Conservation (phyloP, 768 basidiomycete genomes). For the Butyriboletus loyo region DNA sequence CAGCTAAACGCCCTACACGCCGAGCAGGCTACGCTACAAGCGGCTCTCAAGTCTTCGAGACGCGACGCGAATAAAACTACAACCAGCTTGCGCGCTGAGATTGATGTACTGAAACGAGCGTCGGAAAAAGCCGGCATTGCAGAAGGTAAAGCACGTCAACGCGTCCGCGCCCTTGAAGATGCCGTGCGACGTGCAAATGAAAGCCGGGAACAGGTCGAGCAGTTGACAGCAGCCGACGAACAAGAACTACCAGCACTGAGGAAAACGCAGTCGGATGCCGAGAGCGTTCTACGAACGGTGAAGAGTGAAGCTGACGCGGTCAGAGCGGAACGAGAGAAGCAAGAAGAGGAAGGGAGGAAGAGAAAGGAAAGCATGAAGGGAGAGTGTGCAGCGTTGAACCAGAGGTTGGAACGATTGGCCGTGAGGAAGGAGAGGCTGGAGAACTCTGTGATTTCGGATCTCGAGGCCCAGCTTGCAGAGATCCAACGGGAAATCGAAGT, state of each 20-base stretch:
- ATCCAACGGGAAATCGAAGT: constrained; percentile 59
- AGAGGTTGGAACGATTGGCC: constrained; percentile 65
- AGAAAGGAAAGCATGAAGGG: constrained; percentile 51
- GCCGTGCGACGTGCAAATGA: constrained; percentile 77
- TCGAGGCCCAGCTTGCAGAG: constrained; percentile 63
- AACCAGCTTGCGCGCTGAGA: constrained; percentile 76
- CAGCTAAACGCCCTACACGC: constrained; percentile 57
- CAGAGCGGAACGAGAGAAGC: constrained; percentile 44
- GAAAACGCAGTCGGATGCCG: constrained; percentile 40
- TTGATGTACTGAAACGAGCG: constrained; percentile 77
- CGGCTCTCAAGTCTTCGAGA: constrained; percentile 72
- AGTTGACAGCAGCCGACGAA: constrained; percentile 37
- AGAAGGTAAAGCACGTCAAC: constrained; percentile 82
- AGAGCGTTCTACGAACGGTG: constrained; percentile 40
- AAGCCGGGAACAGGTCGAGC: constrained; percentile 45
- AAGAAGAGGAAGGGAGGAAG: constrained; percentile 50
- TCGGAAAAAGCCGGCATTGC: constrained; percentile 73
- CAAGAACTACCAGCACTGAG: constrained; percentile 39
- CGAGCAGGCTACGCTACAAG: constrained; percentile 66
- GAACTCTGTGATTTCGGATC: constrained; percentile 51
- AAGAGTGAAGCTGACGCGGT: constrained; percentile 44
- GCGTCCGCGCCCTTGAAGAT: constrained; percentile 84
- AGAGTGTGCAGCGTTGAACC: constrained; percentile 54
- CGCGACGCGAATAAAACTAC: constrained; percentile 83
- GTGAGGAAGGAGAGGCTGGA: constrained; percentile 69